Evolutionary conservation across 257 asterid genomes (phyloP).

Genomic region (Jacaranda copaia): DNA sequence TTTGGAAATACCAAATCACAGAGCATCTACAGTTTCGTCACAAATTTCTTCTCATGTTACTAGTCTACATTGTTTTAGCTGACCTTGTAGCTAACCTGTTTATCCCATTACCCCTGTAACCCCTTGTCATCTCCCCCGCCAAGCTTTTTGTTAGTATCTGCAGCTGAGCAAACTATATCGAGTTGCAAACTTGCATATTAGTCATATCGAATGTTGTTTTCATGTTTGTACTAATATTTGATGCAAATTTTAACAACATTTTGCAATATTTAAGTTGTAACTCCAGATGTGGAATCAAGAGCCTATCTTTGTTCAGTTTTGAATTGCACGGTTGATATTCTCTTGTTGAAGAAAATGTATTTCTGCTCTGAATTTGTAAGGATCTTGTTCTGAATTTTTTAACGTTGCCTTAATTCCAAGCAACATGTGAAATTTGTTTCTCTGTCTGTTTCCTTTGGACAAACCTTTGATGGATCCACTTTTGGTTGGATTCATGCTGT

Average conservation of each 20-base stretch:
- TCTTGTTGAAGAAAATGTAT: neutral
- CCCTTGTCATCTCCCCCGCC: neutral
- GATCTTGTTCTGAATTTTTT: neutral
- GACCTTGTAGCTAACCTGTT: constrained; percentile 23
- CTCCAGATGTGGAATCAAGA: constrained; percentile 13
- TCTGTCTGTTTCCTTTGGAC: too few relatives aligned
- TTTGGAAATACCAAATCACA: constrained; percentile 18
- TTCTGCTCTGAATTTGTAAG: neutral
- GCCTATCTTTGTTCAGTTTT: neutral
- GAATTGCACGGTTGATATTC: neutral
- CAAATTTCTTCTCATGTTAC: constrained; percentile 29
- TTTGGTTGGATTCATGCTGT: too few relatives aligned
- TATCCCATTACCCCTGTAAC: constrained; percentile 2
- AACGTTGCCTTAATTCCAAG: too few relatives aligned
- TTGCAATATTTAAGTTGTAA: constrained; percentile 15
- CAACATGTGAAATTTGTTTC: too few relatives aligned
- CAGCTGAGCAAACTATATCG: constrained; percentile 32
- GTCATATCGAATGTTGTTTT: constrained; percentile 14
- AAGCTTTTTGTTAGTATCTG: constrained; percentile 30
- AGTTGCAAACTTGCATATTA: constrained; percentile 21
- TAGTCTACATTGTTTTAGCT: constrained; percentile 29
- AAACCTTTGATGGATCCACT: too few relatives aligned
- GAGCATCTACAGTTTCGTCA: constrained; percentile 22
- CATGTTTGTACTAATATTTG: constrained; percentile 41
- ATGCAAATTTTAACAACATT: constrained; percentile 35